A percentile compares a stretch with the other conserved stretches of the same genome.
phyloP scores from a whole-genome alignment of 2,329 filamentous ascomycete genomes.

The Lasiodiplodia gonubiensis region DNA sequence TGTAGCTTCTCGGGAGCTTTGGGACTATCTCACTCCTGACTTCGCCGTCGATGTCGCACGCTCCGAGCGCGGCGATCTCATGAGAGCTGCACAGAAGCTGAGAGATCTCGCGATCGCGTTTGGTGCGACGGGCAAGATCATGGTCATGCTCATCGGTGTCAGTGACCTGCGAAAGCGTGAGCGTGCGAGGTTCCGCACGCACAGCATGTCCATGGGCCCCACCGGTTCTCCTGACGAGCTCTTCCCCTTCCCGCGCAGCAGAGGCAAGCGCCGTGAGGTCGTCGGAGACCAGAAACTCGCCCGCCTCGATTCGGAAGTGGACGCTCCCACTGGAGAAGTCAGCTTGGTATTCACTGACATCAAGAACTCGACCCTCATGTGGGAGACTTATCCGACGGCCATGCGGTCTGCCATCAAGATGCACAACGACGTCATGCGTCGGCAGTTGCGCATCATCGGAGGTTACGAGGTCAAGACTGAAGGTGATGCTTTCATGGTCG shows the following conservation, averaged over 20 bases:
- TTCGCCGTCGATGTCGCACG: slow-evolving; percentile 90
- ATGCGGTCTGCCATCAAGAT: slow-evolving; percentile 98
- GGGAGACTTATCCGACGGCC: slow-evolving; percentile 92
- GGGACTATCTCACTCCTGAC: slow-evolving; percentile 91
- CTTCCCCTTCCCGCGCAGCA: slow-evolving; percentile 62
- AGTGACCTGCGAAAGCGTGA: slow-evolving; percentile 88
- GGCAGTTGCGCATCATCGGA: slow-evolving; percentile 89
- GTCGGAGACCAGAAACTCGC: slow-evolving; percentile 85
- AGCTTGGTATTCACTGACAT: slow-evolving; percentile 98
- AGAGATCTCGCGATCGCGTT: slow-evolving; percentile 95
- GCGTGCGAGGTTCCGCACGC: slow-evolving; percentile 74
- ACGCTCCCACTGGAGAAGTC: slow-evolving; percentile 87
- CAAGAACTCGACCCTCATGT: slow-evolving; percentile 94
- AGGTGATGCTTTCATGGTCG: slow-evolving; percentile 99
- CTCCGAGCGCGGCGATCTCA: slow-evolving; percentile 84
- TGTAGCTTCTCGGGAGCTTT: slow-evolving; percentile 88
- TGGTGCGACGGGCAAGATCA: slow-evolving; percentile 90
- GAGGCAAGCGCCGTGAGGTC: slow-evolving; percentile 57
- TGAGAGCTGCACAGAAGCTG: slow-evolving; percentile 93
- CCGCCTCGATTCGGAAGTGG: slow-evolving; percentile 86
- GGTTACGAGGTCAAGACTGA: slow-evolving; percentile 99
- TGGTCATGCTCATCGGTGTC: slow-evolving; percentile 98
- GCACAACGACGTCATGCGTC: slow-evolving; percentile 95
- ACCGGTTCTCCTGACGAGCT: slow-evolving; percentile 75
- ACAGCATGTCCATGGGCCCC: slow-evolving; percentile 84